Evolutionary conservation across 2,329 filamentous ascomycete species (phyloP).

Genomic region (Trichoderma gracile): DNA sequence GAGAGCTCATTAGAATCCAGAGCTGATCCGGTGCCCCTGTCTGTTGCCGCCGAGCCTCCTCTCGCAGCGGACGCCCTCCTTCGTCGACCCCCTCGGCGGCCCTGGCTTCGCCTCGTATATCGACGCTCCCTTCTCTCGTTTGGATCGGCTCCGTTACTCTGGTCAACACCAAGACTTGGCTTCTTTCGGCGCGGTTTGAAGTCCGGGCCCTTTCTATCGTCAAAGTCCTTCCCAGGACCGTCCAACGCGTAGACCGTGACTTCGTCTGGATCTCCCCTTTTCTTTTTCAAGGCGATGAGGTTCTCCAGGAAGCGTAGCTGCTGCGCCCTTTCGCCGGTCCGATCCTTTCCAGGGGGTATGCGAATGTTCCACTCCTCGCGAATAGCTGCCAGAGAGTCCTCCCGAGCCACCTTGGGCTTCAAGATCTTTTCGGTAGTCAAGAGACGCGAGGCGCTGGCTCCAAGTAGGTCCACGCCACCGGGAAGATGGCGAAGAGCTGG

Average conservation of each 20-base stretch:
- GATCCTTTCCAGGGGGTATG: slow-evolving; percentile 49
- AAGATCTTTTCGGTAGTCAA: slow-evolving; percentile 65
- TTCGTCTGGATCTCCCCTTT: slow-evolving; percentile 63
- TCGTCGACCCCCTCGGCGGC: slow-evolving; percentile 18
- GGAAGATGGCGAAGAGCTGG: slow-evolving; percentile 53
- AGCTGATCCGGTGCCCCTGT: slow-evolving; percentile 1
- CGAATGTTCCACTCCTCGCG: slow-evolving; percentile 47
- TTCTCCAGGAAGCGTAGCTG: slow-evolving; percentile 63
- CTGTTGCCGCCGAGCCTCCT: slow-evolving; percentile 24
- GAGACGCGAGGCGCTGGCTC: slow-evolving; percentile 69
- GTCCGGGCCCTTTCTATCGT: slow-evolving; percentile 46
- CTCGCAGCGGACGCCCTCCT: slow-evolving; percentile 24
- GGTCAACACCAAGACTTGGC: slow-evolving; percentile 20
- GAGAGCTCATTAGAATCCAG: slow-evolving; percentile 32
- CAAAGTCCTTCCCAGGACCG: slow-evolving; percentile 44
- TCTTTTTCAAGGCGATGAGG: slow-evolving; percentile 64
- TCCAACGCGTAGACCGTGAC: slow-evolving; percentile 61
- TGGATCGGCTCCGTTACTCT: slow-evolving; percentile 33
- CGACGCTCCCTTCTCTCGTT: slow-evolving; percentile 20
- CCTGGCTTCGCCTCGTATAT: slow-evolving; percentile 28
- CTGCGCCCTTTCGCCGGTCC: slow-evolving; percentile 49
- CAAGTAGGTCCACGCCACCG: slow-evolving; percentile 68
- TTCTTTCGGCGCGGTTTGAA: slow-evolving; percentile 40
- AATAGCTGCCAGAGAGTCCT: slow-evolving; percentile 43
- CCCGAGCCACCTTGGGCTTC: slow-evolving; percentile 45